phyloP scores from a whole-genome alignment of 495 filamentous ascomycete genomes.

The Penicillium bovifimosum region DNA sequence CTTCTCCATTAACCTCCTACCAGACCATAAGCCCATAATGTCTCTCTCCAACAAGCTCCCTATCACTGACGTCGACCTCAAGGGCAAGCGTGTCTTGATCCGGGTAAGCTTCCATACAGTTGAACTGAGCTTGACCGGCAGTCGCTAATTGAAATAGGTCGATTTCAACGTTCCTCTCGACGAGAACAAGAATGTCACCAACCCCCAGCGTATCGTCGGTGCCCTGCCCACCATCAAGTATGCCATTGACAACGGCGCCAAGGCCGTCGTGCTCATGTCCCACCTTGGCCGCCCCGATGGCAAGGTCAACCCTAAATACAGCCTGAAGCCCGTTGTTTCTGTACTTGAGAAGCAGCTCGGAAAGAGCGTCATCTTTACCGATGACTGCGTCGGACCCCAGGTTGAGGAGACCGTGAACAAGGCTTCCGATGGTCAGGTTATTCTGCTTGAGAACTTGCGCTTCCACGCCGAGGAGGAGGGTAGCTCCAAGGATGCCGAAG shows the following conservation, averaged over 20 bases:
- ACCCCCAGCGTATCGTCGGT: slow-evolving; percentile 96
- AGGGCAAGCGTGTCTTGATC: slow-evolving; percentile 96
- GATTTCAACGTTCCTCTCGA: slow-evolving; percentile 99
- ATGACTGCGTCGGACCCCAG: slow-evolving; percentile 86
- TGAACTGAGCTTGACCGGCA: background rate
- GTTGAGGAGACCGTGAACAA: slow-evolving; percentile 85
- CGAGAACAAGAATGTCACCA: slow-evolving; percentile 84
- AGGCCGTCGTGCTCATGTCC: slow-evolving; percentile 96
- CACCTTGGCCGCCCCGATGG: slow-evolving; percentile 95
- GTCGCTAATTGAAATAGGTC: slow-evolving; percentile 54
- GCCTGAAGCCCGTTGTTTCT: slow-evolving; percentile 82
- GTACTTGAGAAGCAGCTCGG: slow-evolving; percentile 88
- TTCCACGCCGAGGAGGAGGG: slow-evolving; percentile 99
- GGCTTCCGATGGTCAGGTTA: slow-evolving; percentile 73
- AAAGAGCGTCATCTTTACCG: slow-evolving; percentile 74
- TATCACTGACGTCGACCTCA: slow-evolving; percentile 92
- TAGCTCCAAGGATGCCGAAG: slow-evolving; percentile 81
- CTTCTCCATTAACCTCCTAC: slow-evolving; percentile 3
- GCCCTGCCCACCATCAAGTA: slow-evolving; percentile 98
- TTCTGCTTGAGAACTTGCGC: slow-evolving; percentile 94
- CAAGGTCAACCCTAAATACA: slow-evolving; percentile 85
- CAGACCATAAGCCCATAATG: slow-evolving; percentile 53
- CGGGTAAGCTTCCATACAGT: slow-evolving; percentile 65
- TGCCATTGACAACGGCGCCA: slow-evolving; percentile 88
- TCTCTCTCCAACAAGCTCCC: slow-evolving; percentile 98